phyloP scores from a whole-genome alignment of 306 rosid species.

The Vachellia pachyceras region DNA sequence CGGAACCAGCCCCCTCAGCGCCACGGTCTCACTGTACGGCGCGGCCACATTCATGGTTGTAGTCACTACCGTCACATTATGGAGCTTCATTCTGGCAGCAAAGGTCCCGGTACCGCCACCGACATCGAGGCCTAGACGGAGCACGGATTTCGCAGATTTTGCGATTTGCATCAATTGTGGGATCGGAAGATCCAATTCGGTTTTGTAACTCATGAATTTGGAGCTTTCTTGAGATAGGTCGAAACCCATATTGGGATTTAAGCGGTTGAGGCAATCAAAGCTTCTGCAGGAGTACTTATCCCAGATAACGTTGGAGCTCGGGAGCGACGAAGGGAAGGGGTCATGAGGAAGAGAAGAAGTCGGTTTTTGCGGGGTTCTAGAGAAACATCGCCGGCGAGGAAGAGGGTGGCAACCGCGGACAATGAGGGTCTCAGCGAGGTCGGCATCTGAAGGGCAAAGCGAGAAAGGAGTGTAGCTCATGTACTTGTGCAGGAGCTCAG shows the following conservation, averaged over 20 bases:
- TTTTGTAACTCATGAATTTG: constrained; percentile 47
- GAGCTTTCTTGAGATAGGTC: constrained; percentile 41
- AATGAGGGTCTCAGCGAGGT: constrained; percentile 54
- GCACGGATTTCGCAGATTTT: constrained; percentile 50
- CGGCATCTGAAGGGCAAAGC: constrained; percentile 54
- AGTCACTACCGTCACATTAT: constrained; percentile 67
- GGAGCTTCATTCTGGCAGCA: constrained; percentile 65
- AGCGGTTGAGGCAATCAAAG: constrained; percentile 55
- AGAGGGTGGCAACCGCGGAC: constrained; percentile 76
- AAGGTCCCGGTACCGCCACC: constrained; percentile 71
- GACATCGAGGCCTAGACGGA: constrained; percentile 67
- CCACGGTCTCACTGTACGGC: constrained; percentile 67
- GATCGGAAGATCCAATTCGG: constrained; percentile 73
- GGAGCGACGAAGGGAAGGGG: constrained; percentile 55
- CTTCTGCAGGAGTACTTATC: constrained; percentile 54
- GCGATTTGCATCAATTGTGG: constrained; percentile 64
- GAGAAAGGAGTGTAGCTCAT: constrained; percentile 65
- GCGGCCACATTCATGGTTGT: constrained; percentile 65
- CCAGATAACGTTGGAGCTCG: constrained; percentile 55
- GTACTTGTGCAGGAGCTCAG: constrained; percentile 62
- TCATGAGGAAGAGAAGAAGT: constrained; percentile 50
- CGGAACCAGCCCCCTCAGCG: constrained; percentile 71
- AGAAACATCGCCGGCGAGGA: constrained; percentile 77
- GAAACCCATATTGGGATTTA: constrained; percentile 54
- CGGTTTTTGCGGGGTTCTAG: constrained; percentile 59